Conservation (phyloP, 805 yeast genomes). For the Candida xiaguanensis region DNA sequence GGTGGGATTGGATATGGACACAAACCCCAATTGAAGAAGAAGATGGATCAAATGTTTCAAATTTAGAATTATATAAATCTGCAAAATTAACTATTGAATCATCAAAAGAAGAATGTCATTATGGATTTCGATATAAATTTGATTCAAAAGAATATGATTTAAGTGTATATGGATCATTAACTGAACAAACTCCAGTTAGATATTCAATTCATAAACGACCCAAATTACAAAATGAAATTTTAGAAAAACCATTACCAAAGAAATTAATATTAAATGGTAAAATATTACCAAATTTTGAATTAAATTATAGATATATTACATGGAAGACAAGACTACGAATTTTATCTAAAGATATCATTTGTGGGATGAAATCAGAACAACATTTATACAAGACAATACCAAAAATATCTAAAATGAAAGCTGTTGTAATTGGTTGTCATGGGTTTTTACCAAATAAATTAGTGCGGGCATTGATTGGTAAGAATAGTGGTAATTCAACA, state of each 20-base stretch:
- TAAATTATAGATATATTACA: conserved; percentile 22
- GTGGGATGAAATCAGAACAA: conserved; percentile 18
- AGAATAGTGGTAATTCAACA: conserved; percentile 33
- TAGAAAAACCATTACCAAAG: conserved; percentile 2
- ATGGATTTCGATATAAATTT: conserved; percentile 24
- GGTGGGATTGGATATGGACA: conserved; percentile 27
- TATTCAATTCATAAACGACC: conserved; percentile 30
- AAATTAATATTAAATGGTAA: not conserved
- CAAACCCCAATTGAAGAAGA: not conserved
- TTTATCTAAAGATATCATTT: conserved; percentile 19
- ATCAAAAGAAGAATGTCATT: conserved; percentile 28
- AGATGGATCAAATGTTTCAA: conserved; percentile 19
- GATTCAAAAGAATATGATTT: conserved; percentile 21
- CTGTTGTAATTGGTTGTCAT: conserved; percentile 35
- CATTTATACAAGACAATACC: conserved; percentile 21
- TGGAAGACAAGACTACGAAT: conserved; percentile 20
- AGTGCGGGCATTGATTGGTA: conserved; percentile 33
- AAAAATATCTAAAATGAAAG: conserved; percentile 11
- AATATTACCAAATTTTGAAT: conserved; percentile 18
- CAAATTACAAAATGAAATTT: conserved; percentile 28
- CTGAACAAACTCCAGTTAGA: conserved; percentile 31
- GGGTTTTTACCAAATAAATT: conserved; percentile 39
- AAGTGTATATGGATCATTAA: conserved; percentile 31
- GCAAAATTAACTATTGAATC: conserved; percentile 33
- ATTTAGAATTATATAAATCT: conserved; percentile 23